Evolutionary conservation across 306 rosid genomes (phyloP).

Genomic region (Quercus berberidifolia): DNA sequence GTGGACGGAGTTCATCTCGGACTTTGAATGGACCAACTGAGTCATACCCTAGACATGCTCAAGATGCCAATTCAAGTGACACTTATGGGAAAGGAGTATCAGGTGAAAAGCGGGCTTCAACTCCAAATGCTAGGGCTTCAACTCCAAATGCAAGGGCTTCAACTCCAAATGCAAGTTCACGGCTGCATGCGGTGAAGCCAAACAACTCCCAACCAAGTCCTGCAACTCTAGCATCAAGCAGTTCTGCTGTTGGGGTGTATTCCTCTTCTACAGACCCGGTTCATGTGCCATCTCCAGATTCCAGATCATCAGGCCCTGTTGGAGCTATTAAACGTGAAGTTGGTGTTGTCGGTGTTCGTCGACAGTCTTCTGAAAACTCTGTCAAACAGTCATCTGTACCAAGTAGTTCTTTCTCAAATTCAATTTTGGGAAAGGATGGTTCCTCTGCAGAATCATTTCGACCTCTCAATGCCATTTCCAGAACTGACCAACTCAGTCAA

Average conservation of each 20-base stretch:
- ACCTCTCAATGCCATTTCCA: conserved; percentile 54
- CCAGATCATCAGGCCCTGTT: conserved; percentile 76
- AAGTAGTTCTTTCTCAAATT: conserved; percentile 48
- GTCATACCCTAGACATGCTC: conserved; percentile 36
- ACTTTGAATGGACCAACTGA: conserved; percentile 48
- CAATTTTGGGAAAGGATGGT: conserved; percentile 55
- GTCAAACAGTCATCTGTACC: conserved; percentile 52
- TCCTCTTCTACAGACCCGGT: conserved; percentile 97
- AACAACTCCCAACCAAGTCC: conserved; percentile 44
- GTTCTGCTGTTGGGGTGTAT: conserved; percentile 85
- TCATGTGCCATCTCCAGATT: conserved; percentile 98
- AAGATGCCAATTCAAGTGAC: conserved; percentile 38
- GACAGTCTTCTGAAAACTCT: conserved; percentile 61
- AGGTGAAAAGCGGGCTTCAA: conserved; percentile 37
- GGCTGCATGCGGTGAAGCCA: conserved; percentile 49
- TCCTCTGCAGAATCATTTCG: conserved; percentile 61
- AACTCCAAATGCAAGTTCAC: conserved; percentile 31
- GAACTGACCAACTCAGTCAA: conserved; percentile 53
- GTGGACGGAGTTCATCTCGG: conserved; percentile 48
- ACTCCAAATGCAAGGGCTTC: too few species aligned
- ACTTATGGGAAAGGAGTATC: conserved; percentile 36
- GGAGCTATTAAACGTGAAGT: conserved; percentile 98
- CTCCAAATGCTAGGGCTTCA: too few species aligned
- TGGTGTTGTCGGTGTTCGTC: conserved; percentile 83
- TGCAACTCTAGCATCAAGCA: conserved; percentile 43